These are phyloP conservation scores for Wickerhamiella nectarea DNA, from an alignment of 805 yeast species.

Conservation along the genomic window DNA sequence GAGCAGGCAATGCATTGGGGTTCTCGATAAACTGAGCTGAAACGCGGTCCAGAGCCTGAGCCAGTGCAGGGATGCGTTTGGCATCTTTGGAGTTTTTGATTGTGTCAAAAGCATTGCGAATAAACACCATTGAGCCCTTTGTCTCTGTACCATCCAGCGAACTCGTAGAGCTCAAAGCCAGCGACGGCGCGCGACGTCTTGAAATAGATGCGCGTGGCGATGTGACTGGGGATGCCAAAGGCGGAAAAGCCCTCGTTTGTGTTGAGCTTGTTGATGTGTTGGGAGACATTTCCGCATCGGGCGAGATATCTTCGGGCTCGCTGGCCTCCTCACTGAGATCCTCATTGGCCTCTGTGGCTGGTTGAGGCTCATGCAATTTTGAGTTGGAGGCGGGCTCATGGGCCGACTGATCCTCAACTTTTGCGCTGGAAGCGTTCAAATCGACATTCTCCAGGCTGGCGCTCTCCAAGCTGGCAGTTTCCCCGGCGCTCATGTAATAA, in stretches of 20 bases:
- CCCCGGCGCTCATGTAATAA: conserved; percentile 4
- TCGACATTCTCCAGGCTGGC: conserved; percentile 5
- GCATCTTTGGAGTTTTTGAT: conserved; percentile 50
- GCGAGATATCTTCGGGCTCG: background rate
- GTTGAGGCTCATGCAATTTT: background rate
- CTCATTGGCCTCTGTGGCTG: background rate
- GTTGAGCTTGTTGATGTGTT: background rate
- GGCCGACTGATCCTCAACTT: background rate
- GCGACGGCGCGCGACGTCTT: conserved; percentile 12
- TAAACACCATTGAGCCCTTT: conserved; percentile 30
- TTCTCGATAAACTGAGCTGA: conserved; percentile 21
- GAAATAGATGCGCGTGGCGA: conserved; percentile 6
- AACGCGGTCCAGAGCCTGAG: conserved; percentile 26
- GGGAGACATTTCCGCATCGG: background rate
- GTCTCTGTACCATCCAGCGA: conserved; percentile 21
- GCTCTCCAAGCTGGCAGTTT: background rate
- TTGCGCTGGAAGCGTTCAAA: background rate
- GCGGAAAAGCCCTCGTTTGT: background rate
- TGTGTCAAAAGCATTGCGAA: conserved; percentile 45
- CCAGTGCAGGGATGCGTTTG: conserved; percentile 32
- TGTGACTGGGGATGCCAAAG: background rate
- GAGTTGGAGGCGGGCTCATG: background rate
- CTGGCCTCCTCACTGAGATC: background rate
- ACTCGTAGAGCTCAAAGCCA: conserved; percentile 19
- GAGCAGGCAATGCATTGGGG: conserved; percentile 29